Evolutionary conservation across 768 basidiomycete genomes (phyloP), one percentile per base, ranked within the genome.

Genomic region (Aureoboletus auriporus): DNA sequence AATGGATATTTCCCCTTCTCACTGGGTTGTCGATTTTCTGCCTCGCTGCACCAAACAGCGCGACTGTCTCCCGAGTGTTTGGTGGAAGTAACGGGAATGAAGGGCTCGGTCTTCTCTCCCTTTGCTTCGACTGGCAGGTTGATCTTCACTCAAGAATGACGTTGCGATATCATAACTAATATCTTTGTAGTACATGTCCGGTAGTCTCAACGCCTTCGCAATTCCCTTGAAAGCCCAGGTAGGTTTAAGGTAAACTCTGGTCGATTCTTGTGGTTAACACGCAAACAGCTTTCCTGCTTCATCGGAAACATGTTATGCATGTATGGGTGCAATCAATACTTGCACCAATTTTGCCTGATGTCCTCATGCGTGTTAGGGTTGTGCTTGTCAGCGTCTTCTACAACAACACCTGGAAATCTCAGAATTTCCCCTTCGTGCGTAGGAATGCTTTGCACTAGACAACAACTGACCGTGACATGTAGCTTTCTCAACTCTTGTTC

Each of bases 21-120:
- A 82, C 81, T 3, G 83, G 82, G 16, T 68, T 84, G 34, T 79
- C 78, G 7, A 74, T 84, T 17, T 69, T 84, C 56, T 86, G 84
- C 53, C 71, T 86, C 34, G 73, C 80, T 2, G 70, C 74, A 39
- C 73, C 71, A 36, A 64, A 80, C 12, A 77, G 68, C 43, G 58
- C 77, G 0, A 70, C 72, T 62, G 69, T 83, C 50, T 76, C 79
- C 0, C 71, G 76, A 23, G 67, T 83, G 27, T 83, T 84, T 54
- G 82, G 82, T 46, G 82, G 82, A 38, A 79, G 75, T 26, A 76
- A 78, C 20, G 82, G 74, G 47, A 82, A 84, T 46, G 81, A 83
- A 62, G 82, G 82, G 8, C 72, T 83, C 34, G 82, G 80, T 8
- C 62, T 78, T 41, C 75, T 84, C 40, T 73, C 82, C 1, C 58